These are phyloP conservation scores for Malassezia globosa DNA, from an alignment of 1,284 basidiomycete genomes.

Conservation along the genomic window DNA sequence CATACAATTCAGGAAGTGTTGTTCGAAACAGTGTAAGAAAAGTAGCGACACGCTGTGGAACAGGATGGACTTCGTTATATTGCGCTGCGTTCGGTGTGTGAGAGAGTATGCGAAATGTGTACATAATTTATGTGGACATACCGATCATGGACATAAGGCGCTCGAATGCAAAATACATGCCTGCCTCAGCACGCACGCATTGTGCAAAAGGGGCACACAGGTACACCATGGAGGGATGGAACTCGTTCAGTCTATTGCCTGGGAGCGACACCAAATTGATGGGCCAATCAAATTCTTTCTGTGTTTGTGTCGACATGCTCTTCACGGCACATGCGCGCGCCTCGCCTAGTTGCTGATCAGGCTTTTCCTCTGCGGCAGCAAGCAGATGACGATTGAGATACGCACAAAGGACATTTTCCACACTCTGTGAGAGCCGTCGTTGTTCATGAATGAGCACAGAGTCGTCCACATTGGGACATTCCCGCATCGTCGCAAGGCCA, in stretches of 20 bases:
- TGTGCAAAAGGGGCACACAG: conserved; percentile 45
- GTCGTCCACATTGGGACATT: conserved; percentile 7
- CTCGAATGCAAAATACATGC: conserved; percentile 48
- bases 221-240: conserved; percentile 42
- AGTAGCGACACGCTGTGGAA: conserved; percentile 38
- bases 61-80: conserved; percentile 26
- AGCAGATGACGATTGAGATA: conserved; percentile 31
- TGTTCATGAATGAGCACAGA: conserved; percentile 20
- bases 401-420: conserved; percentile 41
- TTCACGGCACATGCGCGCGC: background rate
- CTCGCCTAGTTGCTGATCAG: background rate
- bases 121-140: background rate
- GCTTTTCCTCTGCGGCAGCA: background rate
- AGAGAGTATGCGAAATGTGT: too few relatives aligned
- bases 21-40: conserved; percentile 45
- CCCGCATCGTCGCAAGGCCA: conserved; percentile 10
- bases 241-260: conserved; percentile 19
- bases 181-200: conserved; percentile 44
- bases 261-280: background rate
- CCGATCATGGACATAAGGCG: conserved; percentile 37
- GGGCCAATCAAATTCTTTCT: background rate
- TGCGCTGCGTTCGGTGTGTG: conserved; percentile 12
- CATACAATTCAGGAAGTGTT: conserved; percentile 44
- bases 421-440: conserved; percentile 31
- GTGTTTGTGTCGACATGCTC: conserved; percentile 5